Conservation (phyloP, 2,329 filamentous ascomycete genomes). For the Clarireedia homoeocarpa region DNA sequence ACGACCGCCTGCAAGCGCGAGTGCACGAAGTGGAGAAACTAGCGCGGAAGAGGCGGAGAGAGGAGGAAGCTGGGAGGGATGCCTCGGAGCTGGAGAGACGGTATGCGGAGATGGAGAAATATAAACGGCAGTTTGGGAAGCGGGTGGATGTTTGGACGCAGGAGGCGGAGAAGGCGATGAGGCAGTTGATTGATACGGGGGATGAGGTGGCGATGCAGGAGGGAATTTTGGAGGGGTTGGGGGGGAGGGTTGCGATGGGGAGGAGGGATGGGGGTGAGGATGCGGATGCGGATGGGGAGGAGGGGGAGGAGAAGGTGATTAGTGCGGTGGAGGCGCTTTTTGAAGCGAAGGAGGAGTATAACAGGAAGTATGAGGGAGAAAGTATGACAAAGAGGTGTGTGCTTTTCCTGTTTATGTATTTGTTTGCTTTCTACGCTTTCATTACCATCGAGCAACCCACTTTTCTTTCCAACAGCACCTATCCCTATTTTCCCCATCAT, state of each 20-base stretch:
- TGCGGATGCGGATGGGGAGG: constrained; percentile 31
- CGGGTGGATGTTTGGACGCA: constrained; percentile 44
- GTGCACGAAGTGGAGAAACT: constrained; percentile 19
- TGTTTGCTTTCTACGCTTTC: not conserved
- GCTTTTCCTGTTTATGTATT: not conserved
- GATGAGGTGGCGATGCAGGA: constrained; percentile 33
- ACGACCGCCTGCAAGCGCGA: constrained; percentile 40
- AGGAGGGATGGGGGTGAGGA: constrained; percentile 8
- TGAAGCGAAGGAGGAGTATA: constrained; percentile 30
- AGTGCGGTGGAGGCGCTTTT: constrained; percentile 32
- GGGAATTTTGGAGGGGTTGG: constrained; percentile 28
- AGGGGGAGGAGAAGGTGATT: constrained; percentile 32
- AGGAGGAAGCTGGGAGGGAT: too few species aligned
- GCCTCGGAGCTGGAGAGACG: not conserved
- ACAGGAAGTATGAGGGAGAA: constrained; percentile 30
- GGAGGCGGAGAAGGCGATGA: constrained; percentile 49
- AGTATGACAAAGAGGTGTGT: constrained; percentile 35
- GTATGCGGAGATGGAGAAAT: constrained; percentile 30
- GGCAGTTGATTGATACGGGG: constrained; percentile 49
- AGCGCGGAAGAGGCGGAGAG: constrained; percentile 17
- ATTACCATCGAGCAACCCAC: not conserved
- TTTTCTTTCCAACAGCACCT: too few species aligned
- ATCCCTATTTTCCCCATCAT: too few species aligned
- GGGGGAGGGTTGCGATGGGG: constrained; percentile 19
- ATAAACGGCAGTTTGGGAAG: constrained; percentile 34